Conservation (phyloP, 768 basidiomycete genomes). For the Boletus bicolor region DNA sequence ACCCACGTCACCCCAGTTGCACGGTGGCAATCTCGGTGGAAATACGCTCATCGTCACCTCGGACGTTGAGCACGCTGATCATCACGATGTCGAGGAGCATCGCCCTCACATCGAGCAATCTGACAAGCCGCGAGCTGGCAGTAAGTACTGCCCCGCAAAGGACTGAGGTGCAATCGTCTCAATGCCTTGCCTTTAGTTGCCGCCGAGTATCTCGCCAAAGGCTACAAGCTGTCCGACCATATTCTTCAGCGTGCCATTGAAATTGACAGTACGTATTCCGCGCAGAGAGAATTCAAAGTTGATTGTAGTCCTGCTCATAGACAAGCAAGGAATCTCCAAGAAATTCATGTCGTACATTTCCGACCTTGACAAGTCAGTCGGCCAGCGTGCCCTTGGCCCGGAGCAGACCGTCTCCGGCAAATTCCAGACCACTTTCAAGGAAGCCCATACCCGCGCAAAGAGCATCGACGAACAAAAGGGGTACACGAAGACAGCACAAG, state of each 20-base stretch:
- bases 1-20: conserved; percentile 43
- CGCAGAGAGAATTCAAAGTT: neutral
- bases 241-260: conserved; percentile 80
- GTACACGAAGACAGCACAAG: conserved; percentile 61
- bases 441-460: conserved; percentile 67
- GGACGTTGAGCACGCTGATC: conserved; percentile 56
- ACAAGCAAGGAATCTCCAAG: conserved; percentile 83
- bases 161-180: neutral
- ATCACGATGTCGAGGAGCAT: conserved; percentile 41
- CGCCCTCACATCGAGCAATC: conserved; percentile 61
- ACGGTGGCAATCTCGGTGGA: conserved; percentile 77
- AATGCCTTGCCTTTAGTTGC: conserved; percentile 50
- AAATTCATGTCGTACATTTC: conserved; percentile 81
- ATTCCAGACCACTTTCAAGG: conserved; percentile 58
- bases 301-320: conserved; percentile 31
- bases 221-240: conserved; percentile 77
- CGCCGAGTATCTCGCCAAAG: conserved; percentile 91
- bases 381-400: conserved; percentile 68
- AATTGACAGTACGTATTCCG: conserved; percentile 52
- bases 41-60: conserved; percentile 67
- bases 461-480: conserved; percentile 83
- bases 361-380: conserved; percentile 65
- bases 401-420: conserved; percentile 79
- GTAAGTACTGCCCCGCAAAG: conserved; percentile 38
- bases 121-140: conserved; percentile 89